phyloP scores from a whole-genome alignment of 78 protist genomes.

The Polysphondylium violaceum region DNA sequence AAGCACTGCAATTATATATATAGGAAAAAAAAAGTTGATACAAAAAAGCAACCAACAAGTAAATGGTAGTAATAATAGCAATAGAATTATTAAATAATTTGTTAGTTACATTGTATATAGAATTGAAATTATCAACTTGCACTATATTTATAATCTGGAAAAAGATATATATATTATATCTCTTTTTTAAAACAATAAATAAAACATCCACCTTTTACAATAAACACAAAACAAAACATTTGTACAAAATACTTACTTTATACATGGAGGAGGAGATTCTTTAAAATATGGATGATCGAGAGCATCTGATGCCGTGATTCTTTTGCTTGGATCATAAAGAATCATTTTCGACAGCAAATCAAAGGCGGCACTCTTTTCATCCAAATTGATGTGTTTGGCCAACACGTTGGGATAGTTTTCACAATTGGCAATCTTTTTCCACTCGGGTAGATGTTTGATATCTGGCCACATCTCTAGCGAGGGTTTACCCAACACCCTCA shows the following conservation, averaged over 20 bases:
- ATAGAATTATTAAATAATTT: too few relatives aligned
- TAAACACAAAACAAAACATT: too few relatives aligned
- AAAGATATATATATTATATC: too few relatives aligned
- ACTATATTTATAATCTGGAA: too few relatives aligned
- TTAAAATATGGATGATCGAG: constrained; percentile 90
- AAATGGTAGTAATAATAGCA: too few relatives aligned
- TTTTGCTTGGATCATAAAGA: constrained; percentile 83
- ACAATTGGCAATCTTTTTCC: constrained; percentile 22
- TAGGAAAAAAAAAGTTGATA: too few relatives aligned
- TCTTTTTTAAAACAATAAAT: too few relatives aligned
- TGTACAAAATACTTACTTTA: constrained; percentile 58
- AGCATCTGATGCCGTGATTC: constrained; percentile 90
- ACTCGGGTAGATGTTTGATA: constrained; percentile 64
- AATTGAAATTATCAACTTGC: too few relatives aligned
- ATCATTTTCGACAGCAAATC: constrained; percentile 80
- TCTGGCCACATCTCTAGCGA: constrained; percentile 72
- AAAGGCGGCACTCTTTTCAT: constrained; percentile 47
- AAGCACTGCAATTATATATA: too few relatives aligned
- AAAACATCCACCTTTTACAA: too few relatives aligned
- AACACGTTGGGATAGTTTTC: constrained; percentile 16
- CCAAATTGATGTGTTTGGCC: constrained; percentile 36
- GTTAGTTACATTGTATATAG: too few relatives aligned
- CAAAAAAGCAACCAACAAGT: too few relatives aligned
- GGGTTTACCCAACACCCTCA: constrained; percentile 84
- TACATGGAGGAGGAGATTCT: constrained; percentile 74